Evolutionary conservation across 305 asterid species (phyloP), one percentile per base, ranked within the genome.

Genomic region (Fraxinus xanthoxyloides): DNA sequence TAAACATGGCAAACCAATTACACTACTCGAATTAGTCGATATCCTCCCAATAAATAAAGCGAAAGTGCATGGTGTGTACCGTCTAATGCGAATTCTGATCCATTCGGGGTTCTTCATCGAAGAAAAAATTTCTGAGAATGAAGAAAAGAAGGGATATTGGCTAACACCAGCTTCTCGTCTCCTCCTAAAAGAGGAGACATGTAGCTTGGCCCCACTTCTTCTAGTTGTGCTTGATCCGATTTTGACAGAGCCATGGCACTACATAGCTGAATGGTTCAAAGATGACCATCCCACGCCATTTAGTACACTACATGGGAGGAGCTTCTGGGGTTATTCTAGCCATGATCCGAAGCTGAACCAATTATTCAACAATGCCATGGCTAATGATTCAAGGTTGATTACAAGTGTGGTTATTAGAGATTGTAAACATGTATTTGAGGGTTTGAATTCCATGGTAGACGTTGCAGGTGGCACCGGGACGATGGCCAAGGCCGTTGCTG

Each of bases 331-430:
- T 21, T 21, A 56, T 43, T 63, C 75, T 0, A 72, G 75, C 24
- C 78, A 56, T 0, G 79, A 36, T 2, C 83, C 86, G 1, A 72
- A 48, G 48, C 23, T 85, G 2, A 84, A 82, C 74, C 32, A 77
- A 7, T 30, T 85, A 79, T 88, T 89, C 43, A 89, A 89, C 40
- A 87, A 85, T 21, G 89, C 77, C 34, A 89, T 89, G 92, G 83
- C 83, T 4, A 63, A 85, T 61, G 87, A 87, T 61, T 28, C 91
- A 3, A 69, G 56, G 26, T 34, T 87, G 8, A 75, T 85, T 13
- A 82, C 17, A 24, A 56, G 5, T n/a, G 79, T 86, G 12, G 51
- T 84, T 0, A 26, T 84, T 31, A 78, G 77, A 43, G 54, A 80
- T 21, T 78, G 34, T 3, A 79, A 36, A 36, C 76, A 46, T 7